Percentiles rank a stretch among this genome's conserved stretches.
Conservation (phyloP, 768 basidiomycete species). For the Neoboletus subvelutipes region DNA sequence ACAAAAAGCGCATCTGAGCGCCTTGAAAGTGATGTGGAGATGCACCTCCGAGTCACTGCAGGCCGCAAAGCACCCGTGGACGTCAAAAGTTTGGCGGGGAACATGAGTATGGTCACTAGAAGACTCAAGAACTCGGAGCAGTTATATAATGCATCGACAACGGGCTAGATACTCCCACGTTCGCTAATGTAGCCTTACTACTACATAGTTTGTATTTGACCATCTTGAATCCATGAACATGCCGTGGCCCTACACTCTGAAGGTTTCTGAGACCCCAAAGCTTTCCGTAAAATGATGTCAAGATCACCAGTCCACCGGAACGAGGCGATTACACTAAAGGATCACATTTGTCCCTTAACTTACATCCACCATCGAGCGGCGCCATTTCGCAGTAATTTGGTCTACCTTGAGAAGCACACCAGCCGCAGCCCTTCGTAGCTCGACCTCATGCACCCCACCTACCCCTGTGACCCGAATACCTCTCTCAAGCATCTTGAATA, state of each 20-base stretch:
- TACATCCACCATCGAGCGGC: slow-evolving; percentile 57
- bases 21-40: slow-evolving; percentile 44
- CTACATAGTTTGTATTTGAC: too few relatives aligned
- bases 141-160: background rate
- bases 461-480: slow-evolving; percentile 61
- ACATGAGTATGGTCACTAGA: slow-evolving; percentile 19
- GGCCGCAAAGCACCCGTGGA: slow-evolving; percentile 18
- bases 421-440: slow-evolving; percentile 67
- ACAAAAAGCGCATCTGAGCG: slow-evolving; percentile 85
- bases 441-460: slow-evolving; percentile 63
- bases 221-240: background rate
- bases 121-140: background rate
- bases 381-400: slow-evolving; percentile 65
- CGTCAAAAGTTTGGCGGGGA: slow-evolving; percentile 16
- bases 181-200: too few relatives aligned
- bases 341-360: slow-evolving; percentile 10
- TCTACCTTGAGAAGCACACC: slow-evolving; percentile 83
- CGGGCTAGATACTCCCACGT: slow-evolving; percentile 15
- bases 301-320: background rate
- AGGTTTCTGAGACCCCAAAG: background rate
- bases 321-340: background rate
- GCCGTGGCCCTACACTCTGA: background rate
- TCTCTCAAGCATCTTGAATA: slow-evolving; percentile 65
- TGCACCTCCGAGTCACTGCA: slow-evolving; percentile 19
- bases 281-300: background rate